Conservation (phyloP, 371 early-diverging fungal species). For the Mortierella sp. region DNA sequence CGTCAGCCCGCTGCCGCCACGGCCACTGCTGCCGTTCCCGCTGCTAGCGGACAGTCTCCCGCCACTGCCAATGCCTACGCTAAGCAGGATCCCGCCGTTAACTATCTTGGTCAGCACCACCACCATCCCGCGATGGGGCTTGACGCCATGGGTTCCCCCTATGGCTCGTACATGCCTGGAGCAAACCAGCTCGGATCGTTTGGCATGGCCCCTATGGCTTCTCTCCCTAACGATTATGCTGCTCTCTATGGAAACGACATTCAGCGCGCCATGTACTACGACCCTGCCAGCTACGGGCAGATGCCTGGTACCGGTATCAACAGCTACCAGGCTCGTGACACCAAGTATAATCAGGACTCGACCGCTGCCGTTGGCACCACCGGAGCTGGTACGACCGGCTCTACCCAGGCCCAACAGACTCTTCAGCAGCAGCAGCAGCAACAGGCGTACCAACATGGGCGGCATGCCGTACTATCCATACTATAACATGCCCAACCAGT, state of each 20-base stretch:
- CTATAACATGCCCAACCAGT: constrained; percentile 86
- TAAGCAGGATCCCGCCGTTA: constrained; percentile 43
- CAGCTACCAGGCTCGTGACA: constrained; percentile 46
- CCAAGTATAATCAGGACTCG: constrained; percentile 46
- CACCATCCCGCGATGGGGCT: constrained; percentile 56
- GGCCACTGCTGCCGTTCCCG: constrained; percentile 27
- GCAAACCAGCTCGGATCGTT: constrained; percentile 73
- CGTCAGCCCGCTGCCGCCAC: constrained; percentile 25
- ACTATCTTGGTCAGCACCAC: constrained; percentile 46
- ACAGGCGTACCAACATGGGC: constrained; percentile 59
- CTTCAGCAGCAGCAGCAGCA: constrained; percentile 57
- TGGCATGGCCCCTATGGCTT: constrained; percentile 79
- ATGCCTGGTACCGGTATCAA: constrained; percentile 38
- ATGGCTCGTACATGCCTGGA: constrained; percentile 69
- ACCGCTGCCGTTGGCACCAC: constrained; percentile 45
- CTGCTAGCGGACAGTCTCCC: constrained; percentile 23
- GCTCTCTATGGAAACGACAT: constrained; percentile 67
- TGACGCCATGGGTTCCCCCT: constrained; percentile 72
- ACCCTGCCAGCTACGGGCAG: constrained; percentile 36
- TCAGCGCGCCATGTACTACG: constrained; percentile 60
- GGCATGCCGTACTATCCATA: constrained; percentile 79
- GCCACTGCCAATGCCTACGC: constrained; percentile 37
- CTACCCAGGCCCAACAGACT: constrained; percentile 54
- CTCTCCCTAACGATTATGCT: constrained; percentile 69
- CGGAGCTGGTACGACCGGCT: constrained; percentile 45